Evolutionary conservation across 495 filamentous ascomycete species (phyloP), one percentile per base, ranked within the genome.

Genomic region (Glarea lozoyensis): DNA sequence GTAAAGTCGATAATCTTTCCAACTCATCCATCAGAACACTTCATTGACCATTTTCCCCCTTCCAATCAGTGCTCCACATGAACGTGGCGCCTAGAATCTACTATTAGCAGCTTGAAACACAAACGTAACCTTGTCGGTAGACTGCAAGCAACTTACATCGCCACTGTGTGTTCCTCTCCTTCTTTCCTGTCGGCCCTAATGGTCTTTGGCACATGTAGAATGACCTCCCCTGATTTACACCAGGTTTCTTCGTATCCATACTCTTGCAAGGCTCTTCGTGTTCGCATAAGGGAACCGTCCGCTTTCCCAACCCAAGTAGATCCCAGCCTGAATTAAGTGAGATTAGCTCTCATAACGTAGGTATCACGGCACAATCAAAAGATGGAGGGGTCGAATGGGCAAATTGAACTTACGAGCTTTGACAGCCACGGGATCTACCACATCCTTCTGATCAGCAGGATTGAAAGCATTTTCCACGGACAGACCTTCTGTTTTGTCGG

Each of bases 131-230:
- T n/a, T n/a, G n/a, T n/a, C n/a, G n/a, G n/a, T n/a, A n/a, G n/a
- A n/a, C n/a, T n/a, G n/a, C n/a, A n/a, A n/a, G n/a, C n/a, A n/a
- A n/a, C n/a, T n/a, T n/a, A n/a, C 88, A 95, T 2, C 86, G 78
- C 78, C 88, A 95, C 52, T 88, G 68, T 0, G 86, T 87, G 1
- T 81, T 82, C 33, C 65, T 77, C 57, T 94, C 87, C 50, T 90
- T 92, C 37, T 79, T 69, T 2, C 88, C 88, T 2, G 80, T 81
- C 1, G 88, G 88, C 0, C 88, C 88, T 10, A 94, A 56, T 11
- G 88, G 88, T 29, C 86, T 69, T 1, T 82, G 55, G 56, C 88
- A 95, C 43, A 90, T 84, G 76, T 85, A 95, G 64, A 95, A 95
- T 0, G 81, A 76, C 21, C 88, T 66, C 10, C 88, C 88, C 46